Evolutionary conservation across 768 basidiomycete genomes (phyloP).

Genomic region (Rhizopogon vinicolor): DNA sequence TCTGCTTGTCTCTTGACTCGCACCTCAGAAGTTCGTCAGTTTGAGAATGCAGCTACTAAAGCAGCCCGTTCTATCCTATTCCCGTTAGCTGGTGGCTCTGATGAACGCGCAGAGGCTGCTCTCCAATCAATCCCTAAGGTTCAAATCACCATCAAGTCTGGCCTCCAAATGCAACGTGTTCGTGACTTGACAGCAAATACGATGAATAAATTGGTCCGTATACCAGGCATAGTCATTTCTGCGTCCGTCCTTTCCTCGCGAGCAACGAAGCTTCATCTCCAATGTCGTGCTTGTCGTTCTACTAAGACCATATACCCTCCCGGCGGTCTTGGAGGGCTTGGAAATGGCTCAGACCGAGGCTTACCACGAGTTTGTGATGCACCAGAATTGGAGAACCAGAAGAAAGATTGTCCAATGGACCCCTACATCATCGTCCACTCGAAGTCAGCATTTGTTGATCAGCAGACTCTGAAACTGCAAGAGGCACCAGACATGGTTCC

Average conservation of each 20-base stretch:
- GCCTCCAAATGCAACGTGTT: slow-evolving; percentile 90
- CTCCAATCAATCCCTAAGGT: slow-evolving; percentile 59
- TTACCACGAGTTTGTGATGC: slow-evolving; percentile 88
- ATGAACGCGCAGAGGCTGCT: slow-evolving; percentile 41
- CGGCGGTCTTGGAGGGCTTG: slow-evolving; percentile 81
- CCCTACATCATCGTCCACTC: slow-evolving; percentile 95
- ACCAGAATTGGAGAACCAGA: slow-evolving; percentile 70
- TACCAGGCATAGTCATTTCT: slow-evolving; percentile 98
- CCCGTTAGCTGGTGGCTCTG: slow-evolving; percentile 60
- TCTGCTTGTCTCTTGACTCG: not conserved
- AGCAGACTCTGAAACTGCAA: slow-evolving; percentile 94
- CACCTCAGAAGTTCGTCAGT: slow-evolving; percentile 40
- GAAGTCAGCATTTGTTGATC: slow-evolving; percentile 91
- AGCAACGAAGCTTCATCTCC: slow-evolving; percentile 87
- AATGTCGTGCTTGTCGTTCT: slow-evolving; percentile 87
- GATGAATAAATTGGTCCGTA: slow-evolving; percentile 92
- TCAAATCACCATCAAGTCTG: slow-evolving; percentile 86
- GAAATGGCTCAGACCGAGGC: slow-evolving; percentile 78
- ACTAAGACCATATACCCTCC: slow-evolving; percentile 74
- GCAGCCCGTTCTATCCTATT: slow-evolving; percentile 81
- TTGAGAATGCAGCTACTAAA: slow-evolving; percentile 86
- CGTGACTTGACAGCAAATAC: slow-evolving; percentile 91
- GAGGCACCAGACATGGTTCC: slow-evolving; percentile 99
- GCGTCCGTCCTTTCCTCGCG: slow-evolving; percentile 91
- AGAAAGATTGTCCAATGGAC: slow-evolving; percentile 93